Evolutionary conservation across 106 monocot species (phyloP).

Genomic region (Vanilla planifolia): DNA sequence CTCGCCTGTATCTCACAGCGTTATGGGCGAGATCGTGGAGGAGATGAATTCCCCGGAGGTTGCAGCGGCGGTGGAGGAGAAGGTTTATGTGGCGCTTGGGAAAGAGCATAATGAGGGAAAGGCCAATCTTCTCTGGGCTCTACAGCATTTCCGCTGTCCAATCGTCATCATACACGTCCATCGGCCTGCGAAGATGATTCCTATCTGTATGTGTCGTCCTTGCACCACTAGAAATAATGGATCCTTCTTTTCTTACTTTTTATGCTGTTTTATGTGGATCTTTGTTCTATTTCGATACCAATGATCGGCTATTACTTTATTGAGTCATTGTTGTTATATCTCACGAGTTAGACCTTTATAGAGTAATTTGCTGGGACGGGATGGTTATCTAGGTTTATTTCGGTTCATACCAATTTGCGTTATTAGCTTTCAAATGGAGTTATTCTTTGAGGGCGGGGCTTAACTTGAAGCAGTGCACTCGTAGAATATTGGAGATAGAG

Average conservation of each 20-base stretch:
- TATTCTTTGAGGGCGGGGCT: too few species aligned
- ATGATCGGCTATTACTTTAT: too few species aligned
- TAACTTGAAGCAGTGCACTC: too few species aligned
- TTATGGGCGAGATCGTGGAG: not conserved
- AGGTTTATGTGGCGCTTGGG: conserved; percentile 39
- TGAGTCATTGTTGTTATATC: too few species aligned
- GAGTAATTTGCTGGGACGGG: too few species aligned
- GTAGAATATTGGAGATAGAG: too few species aligned
- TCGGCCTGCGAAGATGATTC: conserved; percentile 23
- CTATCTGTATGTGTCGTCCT: conserved; percentile 14
- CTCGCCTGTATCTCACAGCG: not conserved
- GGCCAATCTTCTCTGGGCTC: conserved; percentile 24
- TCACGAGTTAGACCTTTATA: too few species aligned
- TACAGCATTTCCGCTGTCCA: conserved; percentile 15
- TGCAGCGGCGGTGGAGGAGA: conserved; percentile 16
- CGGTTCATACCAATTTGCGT: too few species aligned
- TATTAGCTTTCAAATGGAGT: too few species aligned
- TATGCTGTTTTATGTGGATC: too few species aligned
- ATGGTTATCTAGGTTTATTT: too few species aligned
- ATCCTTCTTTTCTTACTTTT: not conserved
- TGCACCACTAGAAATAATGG: not conserved
- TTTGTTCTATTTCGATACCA: too few species aligned
- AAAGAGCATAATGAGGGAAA: conserved; percentile 27
- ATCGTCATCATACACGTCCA: conserved; percentile 35
- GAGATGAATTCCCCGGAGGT: not conserved